Conservation (phyloP, 176 grass and related monocot genomes). For the Phyllostachys edulis region DNA sequence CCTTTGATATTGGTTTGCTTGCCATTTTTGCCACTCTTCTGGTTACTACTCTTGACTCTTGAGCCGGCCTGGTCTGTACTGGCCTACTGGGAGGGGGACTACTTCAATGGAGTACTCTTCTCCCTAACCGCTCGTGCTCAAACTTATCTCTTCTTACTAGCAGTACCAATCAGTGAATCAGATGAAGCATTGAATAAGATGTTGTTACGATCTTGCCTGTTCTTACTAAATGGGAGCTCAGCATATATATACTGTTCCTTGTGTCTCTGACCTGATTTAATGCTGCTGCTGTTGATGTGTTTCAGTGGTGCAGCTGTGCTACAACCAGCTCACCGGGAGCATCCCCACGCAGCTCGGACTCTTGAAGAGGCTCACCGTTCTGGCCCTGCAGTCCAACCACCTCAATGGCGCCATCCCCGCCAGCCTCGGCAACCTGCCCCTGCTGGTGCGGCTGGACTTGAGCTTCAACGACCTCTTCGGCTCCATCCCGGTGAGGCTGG, state of each 20-base stretch:
- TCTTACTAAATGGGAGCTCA: neutral
- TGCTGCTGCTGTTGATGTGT: slow-evolving; percentile 8
- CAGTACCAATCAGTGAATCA: neutral
- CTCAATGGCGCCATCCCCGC: slow-evolving; percentile 87
- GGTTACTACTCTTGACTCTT: neutral
- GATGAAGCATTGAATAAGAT: neutral
- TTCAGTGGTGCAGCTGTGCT: slow-evolving; percentile 89
- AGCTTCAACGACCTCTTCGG: slow-evolving; percentile 84
- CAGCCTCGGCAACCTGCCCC: slow-evolving; percentile 72
- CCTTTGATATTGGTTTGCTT: neutral
- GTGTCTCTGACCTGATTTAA: neutral
- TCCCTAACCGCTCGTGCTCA: neutral
- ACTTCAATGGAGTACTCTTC: neutral
- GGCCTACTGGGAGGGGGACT: neutral
- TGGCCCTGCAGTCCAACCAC: slow-evolving; percentile 82
- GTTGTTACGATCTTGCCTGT: neutral
- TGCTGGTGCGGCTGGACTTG: slow-evolving; percentile 67
- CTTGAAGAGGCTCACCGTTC: slow-evolving; percentile 64
- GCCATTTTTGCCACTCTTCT: neutral
- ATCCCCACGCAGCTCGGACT: slow-evolving; percentile 85
- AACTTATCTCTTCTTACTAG: neutral
- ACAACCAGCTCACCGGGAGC: slow-evolving; percentile 85
- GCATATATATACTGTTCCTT: neutral
- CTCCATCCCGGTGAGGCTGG: slow-evolving; percentile 73
- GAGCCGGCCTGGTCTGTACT: neutral